phyloP scores from a whole-genome alignment of 75 land plant genomes.

The Pinus taeda region DNA sequence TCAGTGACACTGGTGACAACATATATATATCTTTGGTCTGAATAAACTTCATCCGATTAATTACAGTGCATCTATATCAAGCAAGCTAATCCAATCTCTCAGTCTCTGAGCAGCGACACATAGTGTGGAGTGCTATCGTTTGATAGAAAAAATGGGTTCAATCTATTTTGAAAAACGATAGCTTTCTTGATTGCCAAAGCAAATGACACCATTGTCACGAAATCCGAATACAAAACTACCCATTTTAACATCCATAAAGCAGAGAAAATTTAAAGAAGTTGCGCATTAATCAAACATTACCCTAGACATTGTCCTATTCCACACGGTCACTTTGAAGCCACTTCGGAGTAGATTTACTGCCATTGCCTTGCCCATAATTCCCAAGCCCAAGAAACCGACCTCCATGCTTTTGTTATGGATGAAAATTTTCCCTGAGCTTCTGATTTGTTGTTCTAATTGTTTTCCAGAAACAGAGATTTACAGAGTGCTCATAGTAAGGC shows the following conservation, averaged over 20 bases:
- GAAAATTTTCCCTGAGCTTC: too few relatives aligned
- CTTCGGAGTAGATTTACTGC: slow-evolving; percentile 64
- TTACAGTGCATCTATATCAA: too few relatives aligned
- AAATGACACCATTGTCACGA: neutral
- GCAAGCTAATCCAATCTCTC: neutral
- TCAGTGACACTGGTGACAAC: too few relatives aligned
- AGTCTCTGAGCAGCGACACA: neutral
- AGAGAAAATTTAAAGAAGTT: neutral
- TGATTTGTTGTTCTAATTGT: too few relatives aligned
- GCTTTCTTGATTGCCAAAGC: neutral
- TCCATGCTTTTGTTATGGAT: slow-evolving; percentile 36
- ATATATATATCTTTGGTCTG: too few relatives aligned
- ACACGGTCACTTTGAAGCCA: slow-evolving; percentile 88
- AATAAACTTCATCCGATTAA: too few relatives aligned
- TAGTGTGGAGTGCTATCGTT: neutral
- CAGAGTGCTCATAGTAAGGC: too few relatives aligned
- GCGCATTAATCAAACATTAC: slow-evolving; percentile 12
- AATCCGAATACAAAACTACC: neutral
- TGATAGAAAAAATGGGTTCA: neutral
- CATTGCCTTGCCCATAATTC: slow-evolving; percentile 98
- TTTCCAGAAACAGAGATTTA: too few relatives aligned
- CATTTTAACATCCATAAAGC: neutral
- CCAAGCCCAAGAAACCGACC: slow-evolving; percentile 89
- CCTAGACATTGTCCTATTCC: slow-evolving; percentile 92
- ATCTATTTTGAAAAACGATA: neutral